Evolutionary conservation across 164 flowering plant genomes (phyloP), one percentile per base, ranked within the genome.

Genomic region (Saururus chinensis): DNA sequence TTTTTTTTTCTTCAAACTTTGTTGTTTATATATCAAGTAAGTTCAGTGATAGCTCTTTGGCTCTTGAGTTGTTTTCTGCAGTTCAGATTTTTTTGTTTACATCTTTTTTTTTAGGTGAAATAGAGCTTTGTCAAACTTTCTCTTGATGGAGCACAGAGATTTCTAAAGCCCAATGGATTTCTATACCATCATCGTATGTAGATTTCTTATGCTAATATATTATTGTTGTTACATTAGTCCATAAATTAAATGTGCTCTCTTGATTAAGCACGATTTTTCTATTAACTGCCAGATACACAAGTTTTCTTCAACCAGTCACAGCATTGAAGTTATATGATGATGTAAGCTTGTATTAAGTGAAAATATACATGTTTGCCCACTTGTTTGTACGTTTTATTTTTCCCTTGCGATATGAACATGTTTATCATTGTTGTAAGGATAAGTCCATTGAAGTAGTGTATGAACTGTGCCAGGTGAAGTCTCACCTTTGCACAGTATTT

Each of bases 71-170:
- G n/a, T n/a, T n/a, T n/a, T n/a, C n/a, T n/a, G 9, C 11, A 25
- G n/a, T 24, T 13, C 17, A 24, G 24, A 0, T 57, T 9, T 57
- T 12, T 16, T 10, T 19, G 7, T n/a, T n/a, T n/a, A n/a, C n/a
- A 30, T 0, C 10, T 9, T 24, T 10, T 30, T 95, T 96, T 69
- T 95, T 95, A 76, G 99, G 97, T 59, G 99, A 95, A 69, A 95
- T 91, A 76, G 99, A 95, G 70, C 88, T 95, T 51, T 95, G 97
- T 55, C 99, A n/a, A n/a, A n/a, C 99, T 14, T 67, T 95, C 96
- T 74, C 92, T 95, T 76, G 97, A 95, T 81, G 99, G 99, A 65
- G 99, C 99, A 23, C 88, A 88, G 64, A 74, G 87, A 72, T 85
- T 87, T 74, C 67, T 95, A 73, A 95, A 95, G 77, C 69, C 71